Conservation (phyloP, 805 yeast genomes). For the Huiozyma sinensis region DNA sequence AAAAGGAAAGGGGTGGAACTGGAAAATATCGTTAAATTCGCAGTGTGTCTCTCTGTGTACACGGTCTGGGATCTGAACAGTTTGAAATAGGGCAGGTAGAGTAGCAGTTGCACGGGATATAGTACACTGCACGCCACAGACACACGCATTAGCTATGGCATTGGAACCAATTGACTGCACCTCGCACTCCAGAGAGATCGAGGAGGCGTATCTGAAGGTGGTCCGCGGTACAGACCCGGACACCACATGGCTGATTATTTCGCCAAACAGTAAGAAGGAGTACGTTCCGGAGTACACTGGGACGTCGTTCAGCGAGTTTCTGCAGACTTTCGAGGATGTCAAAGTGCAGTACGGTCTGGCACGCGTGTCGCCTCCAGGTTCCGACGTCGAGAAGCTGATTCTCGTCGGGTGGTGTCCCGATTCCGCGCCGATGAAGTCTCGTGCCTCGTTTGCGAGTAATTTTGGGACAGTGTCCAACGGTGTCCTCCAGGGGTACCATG, state of each 20-base stretch:
- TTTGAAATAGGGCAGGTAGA: too few species aligned
- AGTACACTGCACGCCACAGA: not conserved
- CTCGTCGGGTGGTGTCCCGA: conserved; percentile 97
- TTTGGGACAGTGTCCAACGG: conserved; percentile 61
- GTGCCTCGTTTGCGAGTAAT: conserved; percentile 67
- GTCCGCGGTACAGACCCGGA: conserved; percentile 60
- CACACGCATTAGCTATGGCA: conserved; percentile 17
- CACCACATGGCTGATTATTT: conserved; percentile 67
- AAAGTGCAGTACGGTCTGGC: conserved; percentile 85
- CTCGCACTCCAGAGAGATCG: conserved; percentile 65
- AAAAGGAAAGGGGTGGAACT: too few species aligned
- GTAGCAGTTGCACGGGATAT: not conserved
- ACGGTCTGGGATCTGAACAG: too few species aligned
- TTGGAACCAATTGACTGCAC: conserved; percentile 44
- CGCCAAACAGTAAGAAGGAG: conserved; percentile 49
- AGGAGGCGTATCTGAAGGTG: conserved; percentile 63
- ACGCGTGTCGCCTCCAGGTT: conserved; percentile 82
- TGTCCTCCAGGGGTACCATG: conserved; percentile 74
- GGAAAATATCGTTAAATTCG: too few species aligned
- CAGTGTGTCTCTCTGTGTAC: too few species aligned
- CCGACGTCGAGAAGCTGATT: conserved; percentile 75
- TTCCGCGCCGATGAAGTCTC: conserved; percentile 71
- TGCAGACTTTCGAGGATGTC: conserved; percentile 74
- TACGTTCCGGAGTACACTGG: conserved; percentile 41
- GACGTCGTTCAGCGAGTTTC: conserved; percentile 60